phyloP scores from a whole-genome alignment of 345 rosid genomes.

The Chamaenerion angustifolium region DNA sequence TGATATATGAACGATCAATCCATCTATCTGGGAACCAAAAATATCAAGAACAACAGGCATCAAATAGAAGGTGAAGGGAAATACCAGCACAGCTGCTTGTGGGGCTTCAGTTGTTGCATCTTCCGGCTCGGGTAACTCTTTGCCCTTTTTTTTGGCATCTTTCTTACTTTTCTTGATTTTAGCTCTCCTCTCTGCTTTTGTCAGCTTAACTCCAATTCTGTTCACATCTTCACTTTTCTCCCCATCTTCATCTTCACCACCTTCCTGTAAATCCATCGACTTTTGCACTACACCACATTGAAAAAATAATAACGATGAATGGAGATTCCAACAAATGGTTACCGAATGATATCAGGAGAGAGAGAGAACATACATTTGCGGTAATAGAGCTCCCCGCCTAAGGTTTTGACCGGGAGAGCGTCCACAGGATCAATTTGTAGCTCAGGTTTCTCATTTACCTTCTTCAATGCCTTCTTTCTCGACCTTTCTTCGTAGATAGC shows the following conservation, averaged over 20 bases:
- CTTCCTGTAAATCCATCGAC: slow-evolving; percentile 12
- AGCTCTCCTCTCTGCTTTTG: slow-evolving; percentile 69
- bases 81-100: slow-evolving; percentile 74
- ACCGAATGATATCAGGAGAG: background rate
- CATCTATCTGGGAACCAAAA: too few relatives aligned
- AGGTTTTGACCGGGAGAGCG: slow-evolving; percentile 69
- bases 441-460: slow-evolving; percentile 26
- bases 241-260: slow-evolving; percentile 12
- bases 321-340: background rate
- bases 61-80: background rate
- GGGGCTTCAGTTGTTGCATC: slow-evolving; percentile 40
- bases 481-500: slow-evolving; percentile 54
- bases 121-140: slow-evolving; percentile 18
- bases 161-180: slow-evolving; percentile 64
- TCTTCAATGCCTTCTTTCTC: slow-evolving; percentile 25
- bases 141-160: slow-evolving; percentile 60
- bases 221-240: slow-evolving; percentile 18
- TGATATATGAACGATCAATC: too few relatives aligned
- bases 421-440: slow-evolving; percentile 54
- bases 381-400: slow-evolving; percentile 62
- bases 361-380: slow-evolving; percentile 26
- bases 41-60: too few relatives aligned
- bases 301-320: slow-evolving; percentile 2
- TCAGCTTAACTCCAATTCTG: slow-evolving; percentile 26
- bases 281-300: slow-evolving; percentile 23